Percentiles rank a stretch among this genome's conserved stretches.
Evolutionary conservation across 2,329 filamentous ascomycete genomes (phyloP).

Genomic region (Xenoacremonium recifei): DNA sequence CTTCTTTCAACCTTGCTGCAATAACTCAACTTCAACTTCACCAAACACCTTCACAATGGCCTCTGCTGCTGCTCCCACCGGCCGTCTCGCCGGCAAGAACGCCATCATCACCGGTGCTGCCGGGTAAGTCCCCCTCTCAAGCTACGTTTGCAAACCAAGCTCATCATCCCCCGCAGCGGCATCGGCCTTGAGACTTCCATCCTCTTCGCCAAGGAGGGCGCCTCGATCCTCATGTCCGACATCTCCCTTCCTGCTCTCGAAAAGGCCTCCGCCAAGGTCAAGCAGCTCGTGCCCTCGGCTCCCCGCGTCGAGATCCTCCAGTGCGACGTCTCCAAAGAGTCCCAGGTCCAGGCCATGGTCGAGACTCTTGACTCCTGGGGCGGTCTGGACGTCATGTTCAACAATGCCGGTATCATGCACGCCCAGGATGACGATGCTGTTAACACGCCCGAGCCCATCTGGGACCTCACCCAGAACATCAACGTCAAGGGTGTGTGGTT

Average conservation of each 20-base stretch:
- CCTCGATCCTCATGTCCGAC: conserved; percentile 80
- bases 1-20: neutral
- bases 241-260: conserved; percentile 77
- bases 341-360: conserved; percentile 72
- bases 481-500: conserved; percentile 99
- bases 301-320: conserved; percentile 57
- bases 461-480: conserved; percentile 90
- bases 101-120: conserved; percentile 79
- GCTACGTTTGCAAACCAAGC: neutral
- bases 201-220: conserved; percentile 86
- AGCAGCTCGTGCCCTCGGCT: conserved; percentile 65
- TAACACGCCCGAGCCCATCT: conserved; percentile 84
- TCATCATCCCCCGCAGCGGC: conserved; percentile 59
- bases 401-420: conserved; percentile 98
- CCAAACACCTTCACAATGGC: conserved; percentile 19
- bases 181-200: conserved; percentile 92
- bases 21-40: neutral
- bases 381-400: conserved; percentile 89
- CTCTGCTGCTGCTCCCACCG: conserved; percentile 30
- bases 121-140: conserved; percentile 58
- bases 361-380: conserved; percentile 79
- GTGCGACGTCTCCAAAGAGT: conserved; percentile 83
- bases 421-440: conserved; percentile 76
- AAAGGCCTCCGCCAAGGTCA: conserved; percentile 72
- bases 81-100: conserved; percentile 60